Evolutionary conservation across 345 rosid species (phyloP).

Genomic region (Eutrema yunnanense): DNA sequence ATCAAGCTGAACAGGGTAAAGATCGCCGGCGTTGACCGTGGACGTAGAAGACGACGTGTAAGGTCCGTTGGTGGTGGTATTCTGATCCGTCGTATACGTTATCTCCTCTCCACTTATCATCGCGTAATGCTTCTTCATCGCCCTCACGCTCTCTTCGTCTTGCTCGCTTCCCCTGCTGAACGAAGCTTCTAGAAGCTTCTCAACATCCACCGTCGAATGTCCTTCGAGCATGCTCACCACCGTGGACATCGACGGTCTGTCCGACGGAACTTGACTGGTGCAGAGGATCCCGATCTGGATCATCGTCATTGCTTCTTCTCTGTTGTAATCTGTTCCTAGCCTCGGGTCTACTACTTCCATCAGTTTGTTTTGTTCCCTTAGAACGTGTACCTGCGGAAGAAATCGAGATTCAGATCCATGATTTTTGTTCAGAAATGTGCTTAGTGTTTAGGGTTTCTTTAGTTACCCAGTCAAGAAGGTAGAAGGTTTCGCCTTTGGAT

Average conservation of each 20-base stretch:
- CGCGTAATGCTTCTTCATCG: conserved; percentile 32
- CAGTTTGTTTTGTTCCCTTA: conserved; percentile 38
- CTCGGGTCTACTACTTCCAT: conserved; percentile 41
- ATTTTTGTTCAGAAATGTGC: not conserved
- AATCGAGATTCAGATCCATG: not conserved
- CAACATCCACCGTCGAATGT: conserved; percentile 24
- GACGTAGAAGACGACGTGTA: conserved; percentile 25
- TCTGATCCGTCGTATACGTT: not conserved
- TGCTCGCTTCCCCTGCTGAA: conserved; percentile 4
- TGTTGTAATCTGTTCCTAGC: conserved; percentile 37
- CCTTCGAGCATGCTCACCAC: conserved; percentile 64
- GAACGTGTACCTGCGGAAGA: conserved; percentile 27
- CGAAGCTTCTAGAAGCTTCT: conserved; percentile 24
- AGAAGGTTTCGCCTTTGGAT: conserved; percentile 26
- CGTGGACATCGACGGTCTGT: conserved; percentile 50
- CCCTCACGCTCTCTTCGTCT: conserved; percentile 22
- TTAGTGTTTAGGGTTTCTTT: not conserved
- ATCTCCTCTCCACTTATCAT: not conserved
- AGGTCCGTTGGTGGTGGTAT: conserved; percentile 22
- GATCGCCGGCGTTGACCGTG: conserved; percentile 32
- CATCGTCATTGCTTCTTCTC: conserved; percentile 38
- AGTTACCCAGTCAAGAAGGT: conserved; percentile 47
- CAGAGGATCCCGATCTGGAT: conserved; percentile 45
- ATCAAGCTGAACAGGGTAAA: conserved; percentile 25
- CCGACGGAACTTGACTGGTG: conserved; percentile 31